Percentiles rank a stretch among this genome's conserved stretches.
These are phyloP conservation scores for Salix brachista DNA, from an alignment of 345 rosid species.

Conservation along the genomic window DNA sequence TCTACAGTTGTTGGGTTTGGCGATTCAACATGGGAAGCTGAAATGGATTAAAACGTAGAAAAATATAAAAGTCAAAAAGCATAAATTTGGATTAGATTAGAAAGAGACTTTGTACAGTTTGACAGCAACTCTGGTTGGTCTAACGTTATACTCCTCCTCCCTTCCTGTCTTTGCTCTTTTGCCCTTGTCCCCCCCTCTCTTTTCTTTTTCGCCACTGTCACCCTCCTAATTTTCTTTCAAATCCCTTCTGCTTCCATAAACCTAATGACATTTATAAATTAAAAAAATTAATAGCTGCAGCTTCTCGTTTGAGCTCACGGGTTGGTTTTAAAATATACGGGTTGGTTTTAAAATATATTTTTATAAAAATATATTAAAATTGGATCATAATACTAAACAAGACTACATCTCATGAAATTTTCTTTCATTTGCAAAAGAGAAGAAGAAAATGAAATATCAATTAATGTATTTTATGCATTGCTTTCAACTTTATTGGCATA, in stretches of 20 bases:
- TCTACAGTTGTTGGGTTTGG: neutral
- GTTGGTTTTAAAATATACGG: too few species aligned
- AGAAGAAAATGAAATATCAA: too few species aligned
- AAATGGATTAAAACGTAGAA: conserved; percentile 17
- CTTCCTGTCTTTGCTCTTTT: neutral
- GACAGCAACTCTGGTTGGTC: conserved; percentile 33
- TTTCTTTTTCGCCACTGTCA: neutral
- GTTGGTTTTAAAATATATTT: too few species aligned
- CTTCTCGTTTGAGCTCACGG: too few species aligned
- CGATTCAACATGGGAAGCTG: conserved; percentile 51
- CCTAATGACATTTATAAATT: neutral
- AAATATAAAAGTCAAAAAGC: conserved; percentile 29
- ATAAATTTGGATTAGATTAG: conserved; percentile 4
- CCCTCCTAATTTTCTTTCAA: neutral
- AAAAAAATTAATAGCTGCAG: too few species aligned
- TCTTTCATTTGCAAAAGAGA: too few species aligned
- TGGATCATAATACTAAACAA: too few species aligned
- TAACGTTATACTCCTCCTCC: conserved; percentile 36
- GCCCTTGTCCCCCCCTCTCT: neutral
- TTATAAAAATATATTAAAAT: too few species aligned
- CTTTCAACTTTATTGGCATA: too few species aligned
- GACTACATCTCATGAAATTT: neutral
- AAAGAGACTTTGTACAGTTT: conserved; percentile 23
- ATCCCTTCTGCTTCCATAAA: neutral
- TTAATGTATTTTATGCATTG: neutral